Base-by-base conservation (phyloP, 352 stramenopile species). In the Pythium sukuiense region DNA sequence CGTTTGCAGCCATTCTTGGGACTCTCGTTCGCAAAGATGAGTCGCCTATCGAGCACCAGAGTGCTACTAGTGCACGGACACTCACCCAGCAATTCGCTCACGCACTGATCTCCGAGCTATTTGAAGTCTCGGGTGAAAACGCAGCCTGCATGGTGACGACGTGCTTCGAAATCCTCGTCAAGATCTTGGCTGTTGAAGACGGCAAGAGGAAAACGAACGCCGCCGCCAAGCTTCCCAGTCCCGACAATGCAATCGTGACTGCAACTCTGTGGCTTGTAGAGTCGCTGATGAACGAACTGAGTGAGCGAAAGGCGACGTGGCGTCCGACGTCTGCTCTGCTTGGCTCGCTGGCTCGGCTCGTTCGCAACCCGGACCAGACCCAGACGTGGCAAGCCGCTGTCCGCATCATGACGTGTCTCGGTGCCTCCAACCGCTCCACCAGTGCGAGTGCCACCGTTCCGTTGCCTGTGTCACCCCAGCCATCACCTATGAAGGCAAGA, bases 371-470 rank as follows among this genome's bases (percentile, higher is more conserved):
- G 0, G 63, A 67, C 9, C 73, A 72, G 32, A 73, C 72, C 11
- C n/a, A 24, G 0, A 69, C 78, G 45, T 91, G 83, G 83, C 46
- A 71, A 58, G 68, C 77, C 1, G 60, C 67, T 2, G 69, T 83
- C 16, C 70, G 71, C 13, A 79, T 88, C 20, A 65, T 88, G 32
- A 77, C 60, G 43, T 83, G 69, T 50, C 18, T 86, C 14, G 67
- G 65, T 14, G 57, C 68, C 13, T 70, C 73, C 24, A 30, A 35
- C 20, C 55, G 55, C 6, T 43, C 56, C 6, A 56, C 48, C 1
- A 67, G 52, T 27, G 43, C 55, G 3, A 20, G 50, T 1, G 39
- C 0, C 52, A 43, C 14, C 1, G 20, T 16, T 16, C 6, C 53
- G 12, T 18, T 46, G 29, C 53, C 29, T n/a, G 7, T 41, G 20